A percentile compares a stretch with the other conserved stretches of the same genome.
These are phyloP conservation scores for Chaetomidium leptoderma DNA, from an alignment of 495 filamentous ascomycete species.

Conservation along the genomic window DNA sequence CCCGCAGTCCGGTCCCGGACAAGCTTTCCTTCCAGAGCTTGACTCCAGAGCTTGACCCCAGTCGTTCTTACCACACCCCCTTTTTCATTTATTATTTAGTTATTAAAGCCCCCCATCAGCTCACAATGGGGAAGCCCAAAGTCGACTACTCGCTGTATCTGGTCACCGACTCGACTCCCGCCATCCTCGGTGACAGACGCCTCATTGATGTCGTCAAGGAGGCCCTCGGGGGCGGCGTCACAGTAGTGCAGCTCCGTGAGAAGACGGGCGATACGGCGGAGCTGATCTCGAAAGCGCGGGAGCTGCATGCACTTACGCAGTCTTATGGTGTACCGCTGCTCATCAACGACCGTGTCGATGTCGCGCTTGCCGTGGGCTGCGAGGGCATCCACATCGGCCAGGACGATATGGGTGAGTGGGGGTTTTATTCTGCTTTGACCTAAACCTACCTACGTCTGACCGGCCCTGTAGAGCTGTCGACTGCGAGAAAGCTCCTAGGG, in stretches of 20 bases:
- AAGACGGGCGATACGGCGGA: slow-evolving; percentile 74
- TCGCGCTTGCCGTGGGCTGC: slow-evolving; percentile 76
- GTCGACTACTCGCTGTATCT: slow-evolving; percentile 68
- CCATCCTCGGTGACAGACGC: slow-evolving; percentile 67
- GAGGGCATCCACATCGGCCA: slow-evolving; percentile 94
- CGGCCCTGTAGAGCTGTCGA: slow-evolving; percentile 47
- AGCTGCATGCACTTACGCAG: slow-evolving; percentile 64
- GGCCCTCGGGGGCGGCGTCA: slow-evolving; percentile 77
- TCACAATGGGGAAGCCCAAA: slow-evolving; percentile 29
- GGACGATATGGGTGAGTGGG: slow-evolving; percentile 74
- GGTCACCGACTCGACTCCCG: slow-evolving; percentile 84
- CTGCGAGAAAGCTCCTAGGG: slow-evolving; percentile 69
- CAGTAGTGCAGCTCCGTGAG: slow-evolving; percentile 85
- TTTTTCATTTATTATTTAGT: too few relatives aligned
- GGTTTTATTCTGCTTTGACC: not conserved
- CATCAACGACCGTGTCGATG: slow-evolving; percentile 94
- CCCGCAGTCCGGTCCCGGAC: not conserved
- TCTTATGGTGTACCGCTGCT: slow-evolving; percentile 71
- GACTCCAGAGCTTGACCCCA: not conserved
- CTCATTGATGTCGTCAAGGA: slow-evolving; percentile 70
- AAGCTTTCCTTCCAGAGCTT: not conserved
- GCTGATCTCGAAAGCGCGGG: slow-evolving; percentile 65
- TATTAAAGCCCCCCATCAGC: too few relatives aligned
- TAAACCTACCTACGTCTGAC: not conserved
- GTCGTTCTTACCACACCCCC: too few relatives aligned